Evolutionary conservation across 108 stramenopile species (phyloP), one percentile per base, ranked within the genome.

Genomic region (Cyclotella cryptica): DNA sequence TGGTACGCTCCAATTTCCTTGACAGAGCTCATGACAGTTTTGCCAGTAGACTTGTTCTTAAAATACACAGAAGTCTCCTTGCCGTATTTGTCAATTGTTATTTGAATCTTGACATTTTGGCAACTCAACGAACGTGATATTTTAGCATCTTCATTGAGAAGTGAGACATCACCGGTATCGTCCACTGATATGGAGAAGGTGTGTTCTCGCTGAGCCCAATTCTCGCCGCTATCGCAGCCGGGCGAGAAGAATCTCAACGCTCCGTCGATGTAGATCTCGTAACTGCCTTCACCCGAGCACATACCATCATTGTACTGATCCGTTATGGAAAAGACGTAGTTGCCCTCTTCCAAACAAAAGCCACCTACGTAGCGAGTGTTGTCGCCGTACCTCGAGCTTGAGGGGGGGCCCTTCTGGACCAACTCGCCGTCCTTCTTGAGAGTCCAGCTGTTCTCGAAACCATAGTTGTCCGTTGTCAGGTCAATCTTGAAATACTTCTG

Each of bases 71-170:
- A 61, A 7, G 77, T 78, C 39, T 78, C 77, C 21, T 64, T 62
- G 0, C 77, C 77, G 28, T 78, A 70, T 35, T 54, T 53, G 62
- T 78, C 77, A 18, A 78, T 35, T 52, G 54, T 78, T 55, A 78
- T 41, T 44, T 78, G 60, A 39, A 78, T 41, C 51, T 78, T 70
- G 21, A 78, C 66, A 43, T 62, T 69, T 17, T 29, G 24, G 24
- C 77, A 78, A 17, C 45, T 22, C 0, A 15, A 40, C 21, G 35
- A 22, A 13, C 46, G 39, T 26, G 49, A 22, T 15, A 19, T 17
- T 12, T 22, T 21, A 8, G 39, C n/a, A 26, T 52, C 62, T 10
- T 39, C 24, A 10, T 58, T 18, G 17, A 28, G 2, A 40, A 22
- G 1, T 45, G 8, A 1, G 0, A 4, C 61, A 19, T 35, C 17